A percentile compares a stretch with the other conserved stretches of the same genome.
phyloP scores from a whole-genome alignment of 2,329 filamentous ascomycete species.

The Ilyonectria robusta region DNA sequence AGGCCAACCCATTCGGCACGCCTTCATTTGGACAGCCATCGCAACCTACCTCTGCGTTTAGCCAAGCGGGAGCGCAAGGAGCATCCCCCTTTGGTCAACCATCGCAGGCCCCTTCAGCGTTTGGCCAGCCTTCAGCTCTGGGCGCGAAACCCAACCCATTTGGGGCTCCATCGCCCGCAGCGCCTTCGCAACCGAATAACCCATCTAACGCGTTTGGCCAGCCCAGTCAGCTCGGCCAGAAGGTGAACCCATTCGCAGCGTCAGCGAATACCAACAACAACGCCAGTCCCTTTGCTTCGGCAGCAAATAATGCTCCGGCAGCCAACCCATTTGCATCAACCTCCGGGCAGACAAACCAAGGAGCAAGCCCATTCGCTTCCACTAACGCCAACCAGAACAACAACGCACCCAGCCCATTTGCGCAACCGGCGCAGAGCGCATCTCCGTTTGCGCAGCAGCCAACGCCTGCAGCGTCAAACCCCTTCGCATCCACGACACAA shows the following conservation, averaged over 20 bases:
- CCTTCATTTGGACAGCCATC: constrained; percentile 60
- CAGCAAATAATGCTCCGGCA: constrained; percentile 21
- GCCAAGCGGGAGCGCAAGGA: constrained; percentile 52
- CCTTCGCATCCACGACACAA: constrained; percentile 45
- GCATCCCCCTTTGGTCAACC: constrained; percentile 49
- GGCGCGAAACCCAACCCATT: constrained; percentile 54
- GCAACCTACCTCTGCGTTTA: constrained; percentile 55
- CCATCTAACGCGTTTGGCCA: constrained; percentile 52
- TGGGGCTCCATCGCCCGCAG: constrained; percentile 52
- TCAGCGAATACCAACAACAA: constrained; percentile 39
- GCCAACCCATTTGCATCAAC: too few species aligned
- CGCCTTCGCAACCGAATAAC: constrained; percentile 51
- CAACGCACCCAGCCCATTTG: constrained; percentile 46
- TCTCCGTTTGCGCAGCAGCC: constrained; percentile 43
- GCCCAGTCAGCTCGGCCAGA: constrained; percentile 54
- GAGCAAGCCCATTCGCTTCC: constrained; percentile 39
- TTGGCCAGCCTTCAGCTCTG: constrained; percentile 60
- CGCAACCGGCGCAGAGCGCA: constrained; percentile 39
- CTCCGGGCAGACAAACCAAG: constrained; percentile 31
- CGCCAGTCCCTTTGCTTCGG: constrained; percentile 36
- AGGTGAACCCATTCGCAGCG: constrained; percentile 56
- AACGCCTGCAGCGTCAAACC: constrained; percentile 43
- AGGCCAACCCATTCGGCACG: constrained; percentile 49
- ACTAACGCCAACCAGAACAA: constrained; percentile 36
- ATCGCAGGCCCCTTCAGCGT: constrained; percentile 52